A percentile compares a stretch with the other conserved stretches of the same genome.
These are phyloP conservation scores for Luffa aegyptiaca DNA, from an alignment of 306 rosid genomes.

Conservation along the genomic window DNA sequence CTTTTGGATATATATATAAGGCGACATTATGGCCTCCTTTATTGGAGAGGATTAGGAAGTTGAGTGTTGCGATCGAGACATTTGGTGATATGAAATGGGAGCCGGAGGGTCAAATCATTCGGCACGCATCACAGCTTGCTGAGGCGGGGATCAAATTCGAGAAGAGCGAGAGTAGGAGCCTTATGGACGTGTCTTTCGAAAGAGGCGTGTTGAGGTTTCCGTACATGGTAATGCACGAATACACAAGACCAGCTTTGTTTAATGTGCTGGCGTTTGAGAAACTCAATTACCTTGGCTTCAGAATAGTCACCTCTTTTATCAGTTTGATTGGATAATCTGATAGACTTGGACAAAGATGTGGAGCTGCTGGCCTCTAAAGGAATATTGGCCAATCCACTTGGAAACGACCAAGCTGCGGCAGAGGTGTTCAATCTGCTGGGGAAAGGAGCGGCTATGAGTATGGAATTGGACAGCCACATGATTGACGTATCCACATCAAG, in stretches of 20 bases:
- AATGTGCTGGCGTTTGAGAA: slow-evolving; percentile 3
- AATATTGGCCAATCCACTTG: slow-evolving; percentile 26
- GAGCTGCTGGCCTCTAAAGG: neutral
- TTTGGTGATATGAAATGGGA: too few relatives aligned
- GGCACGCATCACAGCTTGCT: too few relatives aligned
- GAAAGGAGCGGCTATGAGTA: neutral
- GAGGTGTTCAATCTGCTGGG: neutral
- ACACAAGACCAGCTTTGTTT: slow-evolving; percentile 18
- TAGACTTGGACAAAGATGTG: too few relatives aligned
- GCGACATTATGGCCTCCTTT: too few relatives aligned
- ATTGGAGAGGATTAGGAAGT: too few relatives aligned
- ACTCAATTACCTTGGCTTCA: too few relatives aligned
- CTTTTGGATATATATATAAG: too few relatives aligned
- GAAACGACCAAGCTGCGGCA: slow-evolving; percentile 16
- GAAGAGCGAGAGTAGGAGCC: slow-evolving; percentile 16
- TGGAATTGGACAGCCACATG: neutral
- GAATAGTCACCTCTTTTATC: too few relatives aligned
- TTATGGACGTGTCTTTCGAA: slow-evolving; percentile 29
- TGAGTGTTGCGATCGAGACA: too few relatives aligned
- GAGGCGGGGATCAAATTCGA: slow-evolving; percentile 1
- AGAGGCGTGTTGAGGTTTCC: slow-evolving; percentile 27
- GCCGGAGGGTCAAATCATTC: too few relatives aligned
- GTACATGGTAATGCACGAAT: slow-evolving; percentile 18
- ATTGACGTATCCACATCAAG: too few relatives aligned
- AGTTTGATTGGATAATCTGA: too few relatives aligned